Evolutionary conservation across 768 basidiomycete species (phyloP).

Genomic region (Mycena crocata): DNA sequence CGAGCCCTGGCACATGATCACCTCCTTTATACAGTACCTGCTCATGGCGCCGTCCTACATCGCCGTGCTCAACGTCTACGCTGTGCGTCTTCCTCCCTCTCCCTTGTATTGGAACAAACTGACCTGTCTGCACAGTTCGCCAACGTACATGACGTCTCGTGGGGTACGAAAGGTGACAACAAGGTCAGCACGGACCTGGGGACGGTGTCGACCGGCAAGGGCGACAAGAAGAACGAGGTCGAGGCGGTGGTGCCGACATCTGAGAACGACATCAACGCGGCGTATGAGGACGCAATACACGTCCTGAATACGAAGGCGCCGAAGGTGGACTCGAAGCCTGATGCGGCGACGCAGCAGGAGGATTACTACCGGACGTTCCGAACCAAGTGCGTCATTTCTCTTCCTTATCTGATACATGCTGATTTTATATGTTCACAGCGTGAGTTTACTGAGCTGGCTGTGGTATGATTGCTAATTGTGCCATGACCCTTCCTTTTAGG

Average conservation of each 20-base stretch:
- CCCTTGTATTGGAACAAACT: constrained; percentile 5
- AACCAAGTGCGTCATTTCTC: constrained; percentile 74
- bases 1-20: constrained; percentile 99
- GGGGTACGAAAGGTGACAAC: constrained; percentile 97
- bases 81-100: constrained; percentile 53
- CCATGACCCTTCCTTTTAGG: constrained; percentile 48
- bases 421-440: constrained; percentile 38
- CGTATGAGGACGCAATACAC: constrained; percentile 92
- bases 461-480: constrained; percentile 34
- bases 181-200: constrained; percentile 88
- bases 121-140: constrained; percentile 65
- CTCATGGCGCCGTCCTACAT: constrained; percentile 96
- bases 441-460: constrained; percentile 32
- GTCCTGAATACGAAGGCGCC: constrained; percentile 84
- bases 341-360: constrained; percentile 74
- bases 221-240: constrained; percentile 78
- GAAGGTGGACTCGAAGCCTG: constrained; percentile 72
- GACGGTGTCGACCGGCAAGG: constrained; percentile 72
- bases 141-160: constrained; percentile 92
- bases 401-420: constrained; percentile 12
- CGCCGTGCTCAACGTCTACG: constrained; percentile 92
- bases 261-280: constrained; percentile 88
- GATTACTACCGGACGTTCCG: constrained; percentile 92
- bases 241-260: constrained; percentile 88
- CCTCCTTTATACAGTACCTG: constrained; percentile 92